Conservation (phyloP, 257 asterid species). For the Nicotiana paniculata region DNA sequence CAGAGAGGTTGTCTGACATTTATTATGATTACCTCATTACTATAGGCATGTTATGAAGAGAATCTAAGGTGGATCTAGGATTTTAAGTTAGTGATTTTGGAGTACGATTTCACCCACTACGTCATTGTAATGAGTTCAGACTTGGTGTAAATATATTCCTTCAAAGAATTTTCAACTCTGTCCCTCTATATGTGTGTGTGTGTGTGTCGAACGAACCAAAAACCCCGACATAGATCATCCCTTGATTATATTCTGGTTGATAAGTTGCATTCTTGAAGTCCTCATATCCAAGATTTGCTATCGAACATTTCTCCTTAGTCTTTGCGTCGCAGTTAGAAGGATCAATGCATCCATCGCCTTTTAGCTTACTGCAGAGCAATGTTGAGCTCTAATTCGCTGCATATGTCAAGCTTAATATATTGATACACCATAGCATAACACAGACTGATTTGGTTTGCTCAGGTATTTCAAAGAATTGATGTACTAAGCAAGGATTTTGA, state of each 20-base stretch:
- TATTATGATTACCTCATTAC: not conserved
- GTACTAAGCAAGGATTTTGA: constrained; percentile 79
- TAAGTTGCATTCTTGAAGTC: not conserved
- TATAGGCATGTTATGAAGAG: not conserved
- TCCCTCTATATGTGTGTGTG: too few relatives aligned
- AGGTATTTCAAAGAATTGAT: constrained; percentile 96
- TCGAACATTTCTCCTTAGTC: not conserved
- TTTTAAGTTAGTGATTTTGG: not conserved
- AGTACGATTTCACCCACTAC: not conserved
- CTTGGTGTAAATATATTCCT: not conserved
- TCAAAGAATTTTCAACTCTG: not conserved
- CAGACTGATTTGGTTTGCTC: not conserved
- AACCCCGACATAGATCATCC: not conserved
- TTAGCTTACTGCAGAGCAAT: not conserved
- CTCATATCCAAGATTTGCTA: not conserved
- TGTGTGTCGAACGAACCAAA: not conserved
- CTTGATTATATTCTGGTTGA: not conserved
- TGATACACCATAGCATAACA: not conserved
- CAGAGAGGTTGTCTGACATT: not conserved
- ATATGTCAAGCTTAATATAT: not conserved
- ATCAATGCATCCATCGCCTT: not conserved
- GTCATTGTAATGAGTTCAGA: not conserved
- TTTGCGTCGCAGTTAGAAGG: not conserved
- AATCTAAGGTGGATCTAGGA: not conserved
- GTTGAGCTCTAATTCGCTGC: not conserved